Evolutionary conservation across 768 basidiomycete species (phyloP), one percentile per base, ranked within the genome.

Genomic region (Amanita muscaria): DNA sequence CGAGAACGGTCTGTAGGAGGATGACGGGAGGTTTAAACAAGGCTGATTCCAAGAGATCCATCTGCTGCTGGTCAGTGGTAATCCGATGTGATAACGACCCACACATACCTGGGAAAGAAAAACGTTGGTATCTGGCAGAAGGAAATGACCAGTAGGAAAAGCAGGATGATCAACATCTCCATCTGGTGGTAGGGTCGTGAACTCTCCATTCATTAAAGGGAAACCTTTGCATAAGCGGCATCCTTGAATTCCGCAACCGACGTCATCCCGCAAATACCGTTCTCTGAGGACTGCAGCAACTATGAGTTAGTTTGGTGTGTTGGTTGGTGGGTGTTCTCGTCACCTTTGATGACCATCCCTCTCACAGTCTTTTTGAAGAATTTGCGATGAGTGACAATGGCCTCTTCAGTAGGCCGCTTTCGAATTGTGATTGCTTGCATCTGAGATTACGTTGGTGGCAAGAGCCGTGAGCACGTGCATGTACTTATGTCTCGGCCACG

Each of bases 361-460:
- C 79, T 69, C 0, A 88, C 85, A 0, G 96, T 97, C 65, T 98
- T 98, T 64, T 89, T 94, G 72, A 92, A 87, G 64, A 92, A 98
- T 59, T 90, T 94, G 49, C 86, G 81, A 54, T 89, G 89, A 0
- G 88, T 86, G 2, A 85, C 58, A 10, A 77, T 74, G 1, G 81
- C 83, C 57, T 90, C 88, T 4, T 77, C 69, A 33, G 70, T 69
- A 12, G 83, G 73, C 43, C 88, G 70, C 53, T 87, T 90, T 16
- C 79, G 66, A 30, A 90, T 81, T 3, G 77, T 79, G 27, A 91
- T 89, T 45, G 79, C 69, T 31, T 35, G 44, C 44, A 44, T 44
- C 27, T 12, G 12, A n/a, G n/a, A n/a, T n/a, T n/a, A n/a, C n/a
- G 27, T 29, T 12, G 12, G 27, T 29, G 27, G 6, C 27, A 29